phyloP scores from a whole-genome alignment of 345 rosid species.

The Brassica carinata region DNA sequence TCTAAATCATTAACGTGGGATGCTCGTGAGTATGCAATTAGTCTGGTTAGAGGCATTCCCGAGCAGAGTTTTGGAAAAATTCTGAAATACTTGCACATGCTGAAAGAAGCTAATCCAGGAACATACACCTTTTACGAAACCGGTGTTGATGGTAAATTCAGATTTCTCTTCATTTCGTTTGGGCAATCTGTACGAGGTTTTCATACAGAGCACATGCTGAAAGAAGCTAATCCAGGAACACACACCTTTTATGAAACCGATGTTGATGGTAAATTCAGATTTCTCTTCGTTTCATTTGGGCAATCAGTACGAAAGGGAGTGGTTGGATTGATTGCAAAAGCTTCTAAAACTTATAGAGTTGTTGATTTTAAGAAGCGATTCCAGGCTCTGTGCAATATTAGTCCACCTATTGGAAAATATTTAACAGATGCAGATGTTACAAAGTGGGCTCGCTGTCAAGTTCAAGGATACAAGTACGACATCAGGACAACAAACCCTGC shows the following conservation, averaged over 20 bases:
- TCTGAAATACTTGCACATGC: neutral
- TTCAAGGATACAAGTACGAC: neutral
- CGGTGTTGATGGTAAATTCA: neutral
- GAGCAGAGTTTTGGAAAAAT: neutral
- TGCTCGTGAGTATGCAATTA: neutral
- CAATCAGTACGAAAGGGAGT: neutral
- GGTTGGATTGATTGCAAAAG: neutral
- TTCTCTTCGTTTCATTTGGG: no score
- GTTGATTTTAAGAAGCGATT: neutral
- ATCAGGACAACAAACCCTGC: neutral
- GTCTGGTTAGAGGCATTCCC: neutral
- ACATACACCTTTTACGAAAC: neutral
- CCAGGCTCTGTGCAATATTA: neutral
- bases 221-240: neutral
- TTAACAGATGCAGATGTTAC: neutral
- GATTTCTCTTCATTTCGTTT: neutral
- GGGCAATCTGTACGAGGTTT: neutral
- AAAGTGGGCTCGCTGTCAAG: neutral
- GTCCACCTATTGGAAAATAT: neutral
- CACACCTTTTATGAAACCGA: neutral
- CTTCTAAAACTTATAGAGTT: neutral
- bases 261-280: neutral
- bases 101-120: neutral
- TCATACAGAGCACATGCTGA: neutral
- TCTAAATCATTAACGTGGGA: neutral